A percentile compares a stretch with the other conserved stretches of the same genome.
phyloP scores from a whole-genome alignment of 202 grass and related monocot species.

The Setaria viridis region DNA sequence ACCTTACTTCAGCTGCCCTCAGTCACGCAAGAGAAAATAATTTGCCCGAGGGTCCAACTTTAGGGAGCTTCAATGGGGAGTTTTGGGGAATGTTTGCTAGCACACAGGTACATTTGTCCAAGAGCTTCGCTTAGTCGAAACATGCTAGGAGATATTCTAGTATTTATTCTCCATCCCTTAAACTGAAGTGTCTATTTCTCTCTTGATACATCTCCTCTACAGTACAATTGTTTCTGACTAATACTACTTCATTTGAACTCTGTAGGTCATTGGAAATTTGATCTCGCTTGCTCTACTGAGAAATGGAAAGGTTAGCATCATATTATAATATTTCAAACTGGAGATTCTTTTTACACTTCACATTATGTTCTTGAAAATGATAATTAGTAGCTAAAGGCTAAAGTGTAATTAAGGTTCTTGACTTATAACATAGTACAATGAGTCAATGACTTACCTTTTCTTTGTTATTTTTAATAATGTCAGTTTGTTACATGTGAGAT shows the following conservation, averaged over 20 bases:
- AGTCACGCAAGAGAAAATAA: slow-evolving; percentile 81
- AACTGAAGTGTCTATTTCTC: slow-evolving; percentile 28
- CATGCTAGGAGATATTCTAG: slow-evolving; percentile 8
- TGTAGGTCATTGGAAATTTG: slow-evolving; percentile 96
- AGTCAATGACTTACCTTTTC: neutral
- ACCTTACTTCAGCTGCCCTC: slow-evolving; percentile 88
- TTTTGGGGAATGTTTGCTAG: slow-evolving; percentile 96
- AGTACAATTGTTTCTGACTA: slow-evolving; percentile 20
- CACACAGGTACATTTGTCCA: slow-evolving; percentile 64
- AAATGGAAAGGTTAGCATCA: slow-evolving; percentile 58
- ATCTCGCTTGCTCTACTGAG: slow-evolving; percentile 84
- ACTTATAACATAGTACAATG: neutral
- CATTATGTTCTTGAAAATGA: neutral
- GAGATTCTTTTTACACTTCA: neutral
- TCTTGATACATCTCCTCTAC: neutral
- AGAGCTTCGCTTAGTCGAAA: neutral
- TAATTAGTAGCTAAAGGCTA: slow-evolving; percentile 13
- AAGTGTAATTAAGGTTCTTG: slow-evolving; percentile 5
- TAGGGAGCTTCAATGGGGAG: slow-evolving; percentile 94
- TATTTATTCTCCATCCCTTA: slow-evolving; percentile 22
- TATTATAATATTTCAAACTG: slow-evolving; percentile 17
- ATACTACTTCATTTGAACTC: slow-evolving; percentile 27
- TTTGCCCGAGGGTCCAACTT: slow-evolving; percentile 74
- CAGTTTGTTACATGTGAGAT: neutral
- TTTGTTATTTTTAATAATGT: slow-evolving; percentile 1